phyloP scores from a whole-genome alignment of 345 rosid species.

The Erucastrum elatum region DNA sequence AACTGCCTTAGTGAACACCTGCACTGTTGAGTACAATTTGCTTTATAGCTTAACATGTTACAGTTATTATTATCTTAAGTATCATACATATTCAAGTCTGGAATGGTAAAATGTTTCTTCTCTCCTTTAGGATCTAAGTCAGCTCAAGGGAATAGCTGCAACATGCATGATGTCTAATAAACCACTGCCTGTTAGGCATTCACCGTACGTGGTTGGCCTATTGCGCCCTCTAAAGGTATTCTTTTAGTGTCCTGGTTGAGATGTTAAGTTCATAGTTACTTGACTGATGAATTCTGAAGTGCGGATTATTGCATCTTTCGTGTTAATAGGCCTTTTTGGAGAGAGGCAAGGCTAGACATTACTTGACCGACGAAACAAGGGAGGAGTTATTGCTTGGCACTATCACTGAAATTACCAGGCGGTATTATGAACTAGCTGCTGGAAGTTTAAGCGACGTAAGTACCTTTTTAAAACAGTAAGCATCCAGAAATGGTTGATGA shows the following conservation, averaged over 20 bases:
- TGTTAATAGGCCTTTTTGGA: slow-evolving; percentile 63
- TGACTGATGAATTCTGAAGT: slow-evolving; percentile 23
- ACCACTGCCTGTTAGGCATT: neutral
- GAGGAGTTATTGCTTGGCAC: slow-evolving; percentile 51
- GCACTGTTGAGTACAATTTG: neutral
- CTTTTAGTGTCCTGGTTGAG: neutral
- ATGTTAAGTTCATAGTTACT: neutral
- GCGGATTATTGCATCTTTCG: neutral
- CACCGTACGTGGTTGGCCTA: neutral
- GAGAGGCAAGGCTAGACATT: slow-evolving; percentile 34
- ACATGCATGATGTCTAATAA: neutral
- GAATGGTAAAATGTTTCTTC: neutral
- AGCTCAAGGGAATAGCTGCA: neutral
- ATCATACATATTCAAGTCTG: neutral
- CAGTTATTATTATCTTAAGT: neutral
- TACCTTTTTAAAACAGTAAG: slow-evolving; percentile 12
- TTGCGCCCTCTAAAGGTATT: neutral
- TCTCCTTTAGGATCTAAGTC: neutral
- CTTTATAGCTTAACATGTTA: neutral
- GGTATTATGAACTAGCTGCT: slow-evolving; percentile 75
- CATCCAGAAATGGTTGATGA: neutral
- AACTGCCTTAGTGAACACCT: neutral
- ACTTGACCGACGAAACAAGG: neutral
- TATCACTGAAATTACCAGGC: slow-evolving; percentile 67
- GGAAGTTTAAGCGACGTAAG: slow-evolving; percentile 81